Percentiles rank a stretch among this genome's conserved stretches.
Conservation (phyloP, 23 red algal species). For the Chondrus crispus region DNA sequence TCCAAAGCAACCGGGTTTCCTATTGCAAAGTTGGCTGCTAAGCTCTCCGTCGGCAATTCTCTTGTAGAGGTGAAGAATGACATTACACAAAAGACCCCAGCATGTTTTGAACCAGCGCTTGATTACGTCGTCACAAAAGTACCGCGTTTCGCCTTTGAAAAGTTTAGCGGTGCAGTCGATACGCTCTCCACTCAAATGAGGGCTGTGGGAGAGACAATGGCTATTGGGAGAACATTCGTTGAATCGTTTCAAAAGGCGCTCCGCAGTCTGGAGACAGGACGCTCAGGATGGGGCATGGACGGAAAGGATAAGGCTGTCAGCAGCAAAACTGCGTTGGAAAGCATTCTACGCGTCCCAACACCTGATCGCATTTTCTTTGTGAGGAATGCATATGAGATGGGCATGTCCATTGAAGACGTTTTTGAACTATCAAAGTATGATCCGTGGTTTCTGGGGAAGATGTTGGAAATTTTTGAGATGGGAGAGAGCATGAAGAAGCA, state of each 20-base stretch:
- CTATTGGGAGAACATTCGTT: constrained; percentile 90
- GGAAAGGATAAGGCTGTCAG: constrained; percentile 80
- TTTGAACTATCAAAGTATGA: constrained; percentile 85
- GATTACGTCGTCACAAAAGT: constrained; percentile 99
- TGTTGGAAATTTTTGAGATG: constrained; percentile 59
- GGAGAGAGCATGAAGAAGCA: constrained; percentile 40
- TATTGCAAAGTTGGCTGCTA: constrained; percentile 98
- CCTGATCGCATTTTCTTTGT: constrained; percentile 94
- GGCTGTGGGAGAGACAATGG: constrained; percentile 97
- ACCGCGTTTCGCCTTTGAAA: constrained; percentile 98
- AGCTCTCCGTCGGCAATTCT: constrained; percentile 78
- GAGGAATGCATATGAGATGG: constrained; percentile 67
- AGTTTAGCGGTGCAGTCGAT: constrained; percentile 83
- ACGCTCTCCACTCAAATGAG: constrained; percentile 93
- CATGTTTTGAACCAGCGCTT: constrained; percentile 91
- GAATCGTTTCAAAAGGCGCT: constrained; percentile 98
- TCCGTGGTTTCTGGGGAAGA: constrained; percentile 91
- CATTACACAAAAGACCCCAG: constrained; percentile 93
- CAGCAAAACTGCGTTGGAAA: constrained; percentile 60
- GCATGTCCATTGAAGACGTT: constrained; percentile 80
- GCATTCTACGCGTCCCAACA: constrained; percentile 76
- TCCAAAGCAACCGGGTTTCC: constrained; percentile 99
- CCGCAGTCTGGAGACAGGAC: constrained; percentile 93
- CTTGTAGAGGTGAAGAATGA: constrained; percentile 84
- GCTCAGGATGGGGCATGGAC: constrained; percentile 90